Conservation (phyloP, 2,329 filamentous ascomycete genomes). For the Verticillium albo-atrum region DNA sequence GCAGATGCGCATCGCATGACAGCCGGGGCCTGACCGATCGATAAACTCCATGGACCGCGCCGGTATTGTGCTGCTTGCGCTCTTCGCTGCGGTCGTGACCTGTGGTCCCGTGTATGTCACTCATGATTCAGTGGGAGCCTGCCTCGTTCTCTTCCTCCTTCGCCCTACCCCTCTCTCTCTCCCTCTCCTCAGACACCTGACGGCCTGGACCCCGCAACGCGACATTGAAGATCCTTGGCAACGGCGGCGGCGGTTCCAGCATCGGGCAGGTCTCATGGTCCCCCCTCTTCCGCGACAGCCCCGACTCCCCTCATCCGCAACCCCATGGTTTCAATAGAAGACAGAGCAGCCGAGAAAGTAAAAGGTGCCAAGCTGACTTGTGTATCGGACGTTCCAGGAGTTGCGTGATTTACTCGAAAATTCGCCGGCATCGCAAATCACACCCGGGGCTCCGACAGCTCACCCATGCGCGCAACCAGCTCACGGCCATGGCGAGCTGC, state of each 20-base stretch:
- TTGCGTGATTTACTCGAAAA: slow-evolving; percentile 1
- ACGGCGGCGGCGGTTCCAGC: neutral
- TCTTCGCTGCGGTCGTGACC: neutral
- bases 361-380: neutral
- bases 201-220: neutral
- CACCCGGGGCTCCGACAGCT: neutral
- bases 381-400: neutral
- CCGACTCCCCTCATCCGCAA: neutral
- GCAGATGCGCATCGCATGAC: neutral
- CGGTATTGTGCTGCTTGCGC: neutral
- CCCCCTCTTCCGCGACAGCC: neutral
- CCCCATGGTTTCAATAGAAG: neutral
- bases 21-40: neutral
- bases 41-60: neutral
- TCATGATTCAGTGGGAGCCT: neutral
- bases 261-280: neutral
- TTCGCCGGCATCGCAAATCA: slow-evolving; percentile 1
- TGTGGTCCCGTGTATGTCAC: neutral
- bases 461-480: slow-evolving; percentile 2
- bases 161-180: neutral
- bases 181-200: neutral
- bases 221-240: neutral
- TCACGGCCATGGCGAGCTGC: neutral
- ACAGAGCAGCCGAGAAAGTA: neutral
- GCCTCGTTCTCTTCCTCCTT: neutral